phyloP scores from a whole-genome alignment of 176 grass and related monocot genomes.

The Zea luxurians region DNA sequence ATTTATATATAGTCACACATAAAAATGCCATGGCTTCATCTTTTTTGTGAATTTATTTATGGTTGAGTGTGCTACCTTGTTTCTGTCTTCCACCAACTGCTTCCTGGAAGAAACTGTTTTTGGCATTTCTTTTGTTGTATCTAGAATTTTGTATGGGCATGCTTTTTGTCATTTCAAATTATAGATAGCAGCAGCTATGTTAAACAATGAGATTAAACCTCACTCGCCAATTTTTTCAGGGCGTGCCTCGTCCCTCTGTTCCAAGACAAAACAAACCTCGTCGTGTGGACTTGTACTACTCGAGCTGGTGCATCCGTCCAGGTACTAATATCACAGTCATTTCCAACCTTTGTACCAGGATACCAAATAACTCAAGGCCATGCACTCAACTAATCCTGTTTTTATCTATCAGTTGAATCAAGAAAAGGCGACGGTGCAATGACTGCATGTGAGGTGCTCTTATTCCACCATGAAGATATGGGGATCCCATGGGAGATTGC shows the following conservation, averaged over 20 bases:
- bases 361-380: background rate
- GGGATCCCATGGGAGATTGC: constrained; percentile 86
- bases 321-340: constrained; percentile 36
- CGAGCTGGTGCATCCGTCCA: constrained; percentile 96
- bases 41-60: background rate
- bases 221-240: constrained; percentile 47
- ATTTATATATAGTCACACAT: background rate
- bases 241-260: constrained; percentile 64
- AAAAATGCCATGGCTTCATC: constrained; percentile 1
- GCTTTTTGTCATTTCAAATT: constrained; percentile 2
- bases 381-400: constrained; percentile 15
- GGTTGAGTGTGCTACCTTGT: background rate
- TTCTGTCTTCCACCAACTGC: background rate
- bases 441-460: constrained; percentile 88
- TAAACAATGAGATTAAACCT: constrained; percentile 20
- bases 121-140: background rate
- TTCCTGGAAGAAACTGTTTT: background rate
- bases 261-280: constrained; percentile 76
- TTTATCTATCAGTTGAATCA: constrained; percentile 60
- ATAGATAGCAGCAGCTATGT: background rate
- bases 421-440: constrained; percentile 68
- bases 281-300: constrained; percentile 96
- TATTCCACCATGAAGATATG: constrained; percentile 97
- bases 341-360: background rate
- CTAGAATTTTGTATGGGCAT: background rate